Evolutionary conservation across 345 rosid genomes (phyloP).

Genomic region (Lepidium didymum): DNA sequence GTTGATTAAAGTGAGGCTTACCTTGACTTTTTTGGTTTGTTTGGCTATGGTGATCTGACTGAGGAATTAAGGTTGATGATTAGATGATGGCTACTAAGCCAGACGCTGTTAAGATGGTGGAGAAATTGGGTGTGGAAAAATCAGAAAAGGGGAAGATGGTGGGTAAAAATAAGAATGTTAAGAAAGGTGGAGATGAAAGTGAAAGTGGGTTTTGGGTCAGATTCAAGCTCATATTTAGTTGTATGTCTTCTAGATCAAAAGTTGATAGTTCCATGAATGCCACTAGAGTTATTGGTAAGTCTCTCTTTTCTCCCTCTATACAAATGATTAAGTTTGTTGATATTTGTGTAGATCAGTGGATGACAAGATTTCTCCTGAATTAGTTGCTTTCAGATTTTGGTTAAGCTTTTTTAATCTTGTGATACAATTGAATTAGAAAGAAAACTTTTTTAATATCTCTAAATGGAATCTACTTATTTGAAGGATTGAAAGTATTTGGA

Average conservation of each 20-base stretch:
- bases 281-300: conserved; percentile 30
- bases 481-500: not conserved
- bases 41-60: conserved; percentile 1
- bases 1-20: not conserved
- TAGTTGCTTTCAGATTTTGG: not conserved
- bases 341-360: not conserved
- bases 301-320: not conserved
- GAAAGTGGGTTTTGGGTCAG: conserved; percentile 64
- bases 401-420: not conserved
- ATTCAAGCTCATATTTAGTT: conserved; percentile 45
- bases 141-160: conserved; percentile 29
- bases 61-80: not conserved
- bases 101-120: conserved; percentile 33
- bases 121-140: conserved; percentile 31
- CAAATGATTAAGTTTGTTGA: not conserved
- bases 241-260: conserved; percentile 76
- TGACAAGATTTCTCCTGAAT: not conserved
- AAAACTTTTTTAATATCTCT: not conserved
- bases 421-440: not conserved
- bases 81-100: conserved; percentile 39
- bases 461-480: not conserved
- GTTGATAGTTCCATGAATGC: conserved; percentile 72
- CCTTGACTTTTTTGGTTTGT: not conserved
- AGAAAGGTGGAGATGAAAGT: conserved; percentile 33
- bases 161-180: conserved; percentile 35